Conservation (phyloP, 208 protist species). For the Leishmania major region DNA sequence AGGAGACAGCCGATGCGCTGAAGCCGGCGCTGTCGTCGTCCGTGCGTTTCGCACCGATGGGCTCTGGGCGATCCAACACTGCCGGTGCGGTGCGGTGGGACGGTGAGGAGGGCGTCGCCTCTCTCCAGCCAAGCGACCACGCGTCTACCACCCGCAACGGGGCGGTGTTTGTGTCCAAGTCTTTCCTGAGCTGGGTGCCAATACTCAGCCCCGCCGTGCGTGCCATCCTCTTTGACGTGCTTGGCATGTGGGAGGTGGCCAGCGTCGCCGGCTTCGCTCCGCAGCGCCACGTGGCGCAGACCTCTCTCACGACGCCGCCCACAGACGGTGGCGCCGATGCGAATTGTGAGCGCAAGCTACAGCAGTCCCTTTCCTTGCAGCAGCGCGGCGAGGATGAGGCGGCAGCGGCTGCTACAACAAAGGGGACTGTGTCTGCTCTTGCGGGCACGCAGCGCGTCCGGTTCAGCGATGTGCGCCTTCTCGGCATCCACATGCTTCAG, state of each 20-base stretch:
- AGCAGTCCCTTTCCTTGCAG: too few relatives aligned
- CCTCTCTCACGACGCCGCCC: background rate
- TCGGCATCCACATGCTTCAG: conserved; percentile 62
- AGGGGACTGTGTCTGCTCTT: background rate
- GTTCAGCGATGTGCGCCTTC: conserved; percentile 76
- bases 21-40: background rate
- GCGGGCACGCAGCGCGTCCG: conserved; percentile 36
- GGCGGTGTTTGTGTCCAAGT: conserved; percentile 35
- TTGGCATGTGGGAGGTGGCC: conserved; percentile 55
- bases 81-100: background rate
- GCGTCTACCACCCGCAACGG: background rate
- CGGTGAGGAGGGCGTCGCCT: background rate
- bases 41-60: background rate
- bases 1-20: conserved; percentile 19
- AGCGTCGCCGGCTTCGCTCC: conserved; percentile 49
- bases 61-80: background rate
- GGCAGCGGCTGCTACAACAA: background rate
- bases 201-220: conserved; percentile 67
- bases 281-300: background rate
- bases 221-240: conserved; percentile 74
- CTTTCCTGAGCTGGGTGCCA: conserved; percentile 57
- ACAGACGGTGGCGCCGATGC: conserved; percentile 1
- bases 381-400: background rate
- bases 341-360: background rate
- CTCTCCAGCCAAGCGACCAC: background rate